phyloP scores from a whole-genome alignment of 2,329 filamentous ascomycete genomes.

The Paecilomyces formosus region DNA sequence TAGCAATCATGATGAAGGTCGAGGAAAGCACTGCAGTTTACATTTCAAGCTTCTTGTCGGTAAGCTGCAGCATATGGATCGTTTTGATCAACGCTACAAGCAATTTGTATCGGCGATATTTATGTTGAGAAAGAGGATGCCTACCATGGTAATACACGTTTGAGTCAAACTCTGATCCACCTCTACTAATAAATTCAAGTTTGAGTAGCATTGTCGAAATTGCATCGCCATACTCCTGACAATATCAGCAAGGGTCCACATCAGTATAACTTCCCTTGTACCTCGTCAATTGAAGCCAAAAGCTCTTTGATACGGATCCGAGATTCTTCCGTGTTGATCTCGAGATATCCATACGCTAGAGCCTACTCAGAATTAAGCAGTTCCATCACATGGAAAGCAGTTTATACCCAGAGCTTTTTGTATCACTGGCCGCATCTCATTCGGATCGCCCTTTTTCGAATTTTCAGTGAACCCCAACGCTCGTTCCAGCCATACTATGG shows the following conservation, averaged over 20 bases:
- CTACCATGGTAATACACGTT: conserved; percentile 36
- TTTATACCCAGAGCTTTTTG: conserved; percentile 54
- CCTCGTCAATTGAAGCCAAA: conserved; percentile 50
- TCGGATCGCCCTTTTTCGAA: conserved; percentile 44
- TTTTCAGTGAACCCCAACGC: conserved; percentile 52
- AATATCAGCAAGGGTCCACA: not conserved
- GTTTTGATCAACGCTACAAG: conserved; percentile 51
- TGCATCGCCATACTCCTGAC: conserved; percentile 53
- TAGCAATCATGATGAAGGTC: not conserved
- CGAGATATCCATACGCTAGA: conserved; percentile 20
- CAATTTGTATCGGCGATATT: conserved; percentile 33
- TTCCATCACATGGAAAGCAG: conserved; percentile 38
- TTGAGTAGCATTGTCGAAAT: conserved; percentile 60
- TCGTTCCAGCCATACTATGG: conserved; percentile 66
- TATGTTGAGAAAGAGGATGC: conserved; percentile 3
- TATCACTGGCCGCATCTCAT: conserved; percentile 59
- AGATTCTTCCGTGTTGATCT: conserved; percentile 35
- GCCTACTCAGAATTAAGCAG: not conserved
- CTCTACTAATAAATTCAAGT: conserved; percentile 55
- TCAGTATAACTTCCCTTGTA: conserved; percentile 4
- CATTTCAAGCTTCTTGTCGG: conserved; percentile 57
- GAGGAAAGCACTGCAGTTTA: conserved; percentile 16
- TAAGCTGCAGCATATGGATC: conserved; percentile 52
- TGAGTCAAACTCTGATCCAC: conserved; percentile 22
- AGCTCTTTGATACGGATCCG: conserved; percentile 49